A percentile compares a stretch with the other conserved stretches of the same genome.
These are phyloP conservation scores for Sphaerostilbella broomeana DNA, from an alignment of 2,329 filamentous ascomycete species.

Conservation along the genomic window DNA sequence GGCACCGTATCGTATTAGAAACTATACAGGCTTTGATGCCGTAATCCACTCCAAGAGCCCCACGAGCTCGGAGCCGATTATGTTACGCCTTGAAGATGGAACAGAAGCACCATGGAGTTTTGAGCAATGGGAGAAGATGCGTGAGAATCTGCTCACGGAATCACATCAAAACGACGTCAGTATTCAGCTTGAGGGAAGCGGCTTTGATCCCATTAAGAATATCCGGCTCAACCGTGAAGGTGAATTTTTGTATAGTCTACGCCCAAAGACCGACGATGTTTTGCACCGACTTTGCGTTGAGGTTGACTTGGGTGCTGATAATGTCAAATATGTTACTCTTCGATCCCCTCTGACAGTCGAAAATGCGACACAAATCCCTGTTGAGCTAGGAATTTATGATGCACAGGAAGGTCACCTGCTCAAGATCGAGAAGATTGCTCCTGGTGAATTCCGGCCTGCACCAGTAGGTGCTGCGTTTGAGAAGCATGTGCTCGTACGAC, in stretches of 20 bases:
- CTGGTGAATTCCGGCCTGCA: conserved; percentile 81
- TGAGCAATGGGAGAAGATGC: conserved; percentile 92
- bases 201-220: conserved; percentile 83
- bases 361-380: conserved; percentile 92
- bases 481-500: conserved; percentile 80
- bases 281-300: conserved; percentile 89
- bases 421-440: conserved; percentile 96
- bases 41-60: conserved; percentile 72
- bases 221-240: conserved; percentile 92
- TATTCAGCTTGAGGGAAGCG: conserved; percentile 82
- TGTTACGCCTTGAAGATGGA: conserved; percentile 75
- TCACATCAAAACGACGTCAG: conserved; percentile 72
- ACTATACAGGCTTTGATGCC: conserved; percentile 91
- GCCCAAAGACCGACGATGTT: conserved; percentile 77
- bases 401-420: conserved; percentile 79
- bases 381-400: conserved; percentile 89
- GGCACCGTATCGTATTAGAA: conserved; percentile 86
- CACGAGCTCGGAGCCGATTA: conserved; percentile 59
- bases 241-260: conserved; percentile 81
- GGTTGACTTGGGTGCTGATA: conserved; percentile 82
- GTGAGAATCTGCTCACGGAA: conserved; percentile 84
- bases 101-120: conserved; percentile 94
- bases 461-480: conserved; percentile 88
- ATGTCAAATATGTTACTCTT: conserved; percentile 96
- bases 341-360: conserved; percentile 87